phyloP scores from a whole-genome alignment of 164 flowering plant genomes.

The Paratinospora sagittata region DNA sequence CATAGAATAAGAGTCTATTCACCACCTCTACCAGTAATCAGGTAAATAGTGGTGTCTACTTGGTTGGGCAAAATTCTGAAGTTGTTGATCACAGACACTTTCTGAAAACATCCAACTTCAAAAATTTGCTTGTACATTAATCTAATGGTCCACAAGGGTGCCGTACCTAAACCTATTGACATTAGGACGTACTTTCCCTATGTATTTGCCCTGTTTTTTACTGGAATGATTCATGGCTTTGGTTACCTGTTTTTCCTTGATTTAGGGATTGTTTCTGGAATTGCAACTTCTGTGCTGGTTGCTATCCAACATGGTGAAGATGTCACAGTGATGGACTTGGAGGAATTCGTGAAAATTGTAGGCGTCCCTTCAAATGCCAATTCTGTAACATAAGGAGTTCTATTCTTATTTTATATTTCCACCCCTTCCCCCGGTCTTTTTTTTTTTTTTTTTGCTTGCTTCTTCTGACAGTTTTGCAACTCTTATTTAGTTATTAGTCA shows the following conservation, averaged over 20 bases:
- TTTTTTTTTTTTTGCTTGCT: no score
- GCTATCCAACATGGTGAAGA: conserved; percentile 20
- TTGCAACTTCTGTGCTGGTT: conserved; percentile 22
- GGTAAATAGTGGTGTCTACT: neutral
- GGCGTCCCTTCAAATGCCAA: neutral
- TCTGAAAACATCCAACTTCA: neutral
- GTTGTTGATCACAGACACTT: neutral
- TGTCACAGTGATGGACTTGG: conserved; percentile 19
- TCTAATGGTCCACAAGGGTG: neutral
- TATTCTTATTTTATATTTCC: neutral
- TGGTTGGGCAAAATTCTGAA: neutral
- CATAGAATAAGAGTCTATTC: neutral
- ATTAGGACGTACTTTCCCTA: neutral
- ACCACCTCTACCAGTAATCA: neutral
- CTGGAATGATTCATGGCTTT: neutral
- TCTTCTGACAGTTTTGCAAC: neutral
- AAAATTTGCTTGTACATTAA: neutral
- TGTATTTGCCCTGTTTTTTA: neutral
- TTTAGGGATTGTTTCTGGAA: conserved; percentile 23
- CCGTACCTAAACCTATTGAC: neutral
- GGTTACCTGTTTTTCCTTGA: neutral
- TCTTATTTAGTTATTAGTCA: neutral
- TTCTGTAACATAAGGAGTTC: neutral
- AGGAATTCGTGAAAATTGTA: conserved; percentile 19
- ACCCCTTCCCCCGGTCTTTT: neutral